Base-by-base conservation (phyloP, 1,284 basidiomycete genomes). In the Thelephora terrestris region DNA sequence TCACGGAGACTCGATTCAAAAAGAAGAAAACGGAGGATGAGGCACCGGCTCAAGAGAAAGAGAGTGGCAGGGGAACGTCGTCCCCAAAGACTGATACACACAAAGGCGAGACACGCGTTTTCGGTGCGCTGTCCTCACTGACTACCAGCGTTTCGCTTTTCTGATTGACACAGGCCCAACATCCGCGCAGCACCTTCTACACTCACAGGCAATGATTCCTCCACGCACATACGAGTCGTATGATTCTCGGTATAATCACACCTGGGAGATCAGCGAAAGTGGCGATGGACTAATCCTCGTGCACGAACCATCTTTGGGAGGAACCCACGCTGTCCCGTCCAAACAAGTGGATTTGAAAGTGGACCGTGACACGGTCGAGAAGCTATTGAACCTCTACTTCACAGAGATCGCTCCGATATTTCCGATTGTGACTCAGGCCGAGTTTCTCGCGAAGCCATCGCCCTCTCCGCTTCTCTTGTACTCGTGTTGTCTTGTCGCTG, bases 1-100 rank as follows among this genome's bases (percentile, higher is more conserved):
- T 99, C 59, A 92, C 94, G 17, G 95, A 98, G 65, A 99, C 94
- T 0, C 81, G 94, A 12, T 98, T 97, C 76, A 97, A 97, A 73
- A 95, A 95, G 72, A 91, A 92, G 69, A 85, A 86, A 57, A 53
- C 78, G 40, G 83, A 84, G 54, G 84, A 85, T 56, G 85, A 89
- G 53, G 67, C 70, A 0, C 68, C 68, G 0, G 66, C 69, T 37
- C 68, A 55, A 71, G 79, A 57, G 14, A 62, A 75, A 68, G 56
- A 61, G 63, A 45, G 69, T 62, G 55, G 62, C 53, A 29, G 66
- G 59, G 54, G 60, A 47, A 62, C 58, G 43, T 56, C 59, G 25
- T 64, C 64, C 16, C 61, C 62, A 18, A 53, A 56, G 48, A 53
- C 57, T n/a, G 60, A 61, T 43, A 50, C 46, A 51, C 52, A 49